Conservation (phyloP, 2,329 filamentous ascomycete genomes). For the Penicillium digitatum region DNA sequence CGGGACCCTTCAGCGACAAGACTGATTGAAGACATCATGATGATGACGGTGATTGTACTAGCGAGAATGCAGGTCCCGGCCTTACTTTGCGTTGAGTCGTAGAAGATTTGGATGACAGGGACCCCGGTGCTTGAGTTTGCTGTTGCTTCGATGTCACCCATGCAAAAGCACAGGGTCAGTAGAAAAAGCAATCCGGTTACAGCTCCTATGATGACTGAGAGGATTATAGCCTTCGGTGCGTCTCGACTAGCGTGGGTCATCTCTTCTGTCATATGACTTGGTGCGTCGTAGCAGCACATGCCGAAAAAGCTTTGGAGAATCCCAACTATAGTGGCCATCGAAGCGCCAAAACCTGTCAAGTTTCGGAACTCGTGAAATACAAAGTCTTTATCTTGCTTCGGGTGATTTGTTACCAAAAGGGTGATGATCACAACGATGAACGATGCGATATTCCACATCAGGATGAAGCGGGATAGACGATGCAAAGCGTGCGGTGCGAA, state of each 20-base stretch:
- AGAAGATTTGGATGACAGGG: conserved; percentile 53
- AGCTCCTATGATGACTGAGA: conserved; percentile 45
- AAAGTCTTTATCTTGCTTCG: conserved; percentile 52
- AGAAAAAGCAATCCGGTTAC: conserved; percentile 50
- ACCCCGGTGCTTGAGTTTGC: conserved; percentile 48
- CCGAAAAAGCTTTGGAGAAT: conserved; percentile 53
- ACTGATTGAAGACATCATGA: conserved; percentile 41
- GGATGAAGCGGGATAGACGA: conserved; percentile 47
- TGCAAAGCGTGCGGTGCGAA: conserved; percentile 50
- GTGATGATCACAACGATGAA: conserved; percentile 52
- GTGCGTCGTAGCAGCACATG: conserved; percentile 50
- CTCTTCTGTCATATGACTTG: conserved; percentile 54
- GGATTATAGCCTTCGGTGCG: conserved; percentile 32
- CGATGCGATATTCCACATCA: conserved; percentile 52
- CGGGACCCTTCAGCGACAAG: conserved; percentile 45
- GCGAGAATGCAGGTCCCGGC: conserved; percentile 43
- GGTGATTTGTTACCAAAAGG: conserved; percentile 50
- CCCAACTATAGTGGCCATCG: conserved; percentile 51
- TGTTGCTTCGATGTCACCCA: conserved; percentile 48
- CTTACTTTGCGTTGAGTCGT: conserved; percentile 44
- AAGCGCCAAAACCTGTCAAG: conserved; percentile 49
- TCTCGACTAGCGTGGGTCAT: conserved; percentile 31
- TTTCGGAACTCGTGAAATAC: conserved; percentile 56
- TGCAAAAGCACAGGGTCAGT: conserved; percentile 50
- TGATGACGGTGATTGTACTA: conserved; percentile 46